A percentile compares a stretch with the other conserved stretches of the same genome.
These are phyloP conservation scores for Medicago ruthenica DNA, from an alignment of 306 rosid species.

Conservation along the genomic window DNA sequence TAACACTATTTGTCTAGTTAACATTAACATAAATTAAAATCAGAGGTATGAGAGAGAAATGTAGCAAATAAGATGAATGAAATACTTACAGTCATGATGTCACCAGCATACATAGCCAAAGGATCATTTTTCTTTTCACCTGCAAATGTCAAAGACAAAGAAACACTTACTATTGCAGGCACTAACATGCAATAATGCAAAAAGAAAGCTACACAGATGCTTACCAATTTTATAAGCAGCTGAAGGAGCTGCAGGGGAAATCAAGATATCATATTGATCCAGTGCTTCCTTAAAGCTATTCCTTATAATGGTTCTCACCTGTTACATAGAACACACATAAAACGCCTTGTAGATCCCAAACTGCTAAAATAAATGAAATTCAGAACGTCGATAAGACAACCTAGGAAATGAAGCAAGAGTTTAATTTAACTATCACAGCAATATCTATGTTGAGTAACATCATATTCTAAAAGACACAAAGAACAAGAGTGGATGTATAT, in stretches of 20 bases:
- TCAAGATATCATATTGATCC: slow-evolving; percentile 79
- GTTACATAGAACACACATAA: slow-evolving; percentile 45
- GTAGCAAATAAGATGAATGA: slow-evolving; percentile 25
- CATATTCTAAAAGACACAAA: slow-evolving; percentile 13
- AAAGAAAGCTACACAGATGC: slow-evolving; percentile 38
- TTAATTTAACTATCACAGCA: slow-evolving; percentile 11
- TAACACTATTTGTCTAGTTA: neutral
- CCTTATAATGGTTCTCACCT: slow-evolving; percentile 93
- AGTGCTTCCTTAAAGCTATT: slow-evolving; percentile 89
- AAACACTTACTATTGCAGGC: slow-evolving; percentile 26
- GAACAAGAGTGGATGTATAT: slow-evolving; percentile 1
- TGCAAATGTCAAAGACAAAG: slow-evolving; percentile 47
- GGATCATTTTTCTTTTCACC: slow-evolving; percentile 97
- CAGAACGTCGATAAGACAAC: slow-evolving; percentile 19
- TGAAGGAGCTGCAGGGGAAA: slow-evolving; percentile 97
- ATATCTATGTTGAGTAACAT: neutral
- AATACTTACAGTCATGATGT: slow-evolving; percentile 95
- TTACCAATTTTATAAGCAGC: slow-evolving; percentile 93
- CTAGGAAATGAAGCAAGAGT: slow-evolving; percentile 19
- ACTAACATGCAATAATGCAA: neutral
- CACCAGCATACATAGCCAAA: slow-evolving; percentile 95
- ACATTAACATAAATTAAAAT: neutral
- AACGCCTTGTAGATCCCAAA: slow-evolving; percentile 36
- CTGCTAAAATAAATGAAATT: slow-evolving; percentile 12
- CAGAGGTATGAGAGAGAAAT: slow-evolving; percentile 23